phyloP scores from a whole-genome alignment of 2,329 filamentous ascomycete species.

The Venturia effusa region DNA sequence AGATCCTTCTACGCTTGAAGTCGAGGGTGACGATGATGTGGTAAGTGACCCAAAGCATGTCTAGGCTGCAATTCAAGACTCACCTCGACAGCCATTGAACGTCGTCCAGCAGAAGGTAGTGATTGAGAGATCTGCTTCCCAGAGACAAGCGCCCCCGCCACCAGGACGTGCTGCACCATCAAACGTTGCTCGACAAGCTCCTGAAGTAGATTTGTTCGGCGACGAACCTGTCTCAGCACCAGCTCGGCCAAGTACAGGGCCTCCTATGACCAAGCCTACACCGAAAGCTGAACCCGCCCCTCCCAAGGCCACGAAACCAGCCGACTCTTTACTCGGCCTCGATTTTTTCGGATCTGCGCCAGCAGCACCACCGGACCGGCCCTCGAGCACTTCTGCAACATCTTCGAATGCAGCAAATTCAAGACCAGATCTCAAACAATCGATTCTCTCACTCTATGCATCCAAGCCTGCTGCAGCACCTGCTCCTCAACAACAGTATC shows the following conservation, averaged over 20 bases:
- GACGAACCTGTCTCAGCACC: constrained; percentile 57
- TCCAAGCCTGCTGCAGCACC: constrained; percentile 61
- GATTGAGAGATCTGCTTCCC: constrained; percentile 48
- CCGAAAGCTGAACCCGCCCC: constrained; percentile 55
- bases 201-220: constrained; percentile 71
- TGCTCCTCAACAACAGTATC: constrained; percentile 37
- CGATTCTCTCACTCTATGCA: constrained; percentile 89
- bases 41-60: constrained; percentile 33
- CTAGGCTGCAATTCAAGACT: not conserved
- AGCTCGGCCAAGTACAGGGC: constrained; percentile 60
- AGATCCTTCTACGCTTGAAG: constrained; percentile 78
- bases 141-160: constrained; percentile 28
- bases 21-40: constrained; percentile 74
- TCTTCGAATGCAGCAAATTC: constrained; percentile 51
- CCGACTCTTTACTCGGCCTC: constrained; percentile 78
- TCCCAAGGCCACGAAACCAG: constrained; percentile 54
- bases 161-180: constrained; percentile 16
- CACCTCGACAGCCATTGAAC: constrained; percentile 43
- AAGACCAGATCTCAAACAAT: constrained; percentile 90
- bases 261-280: constrained; percentile 49
- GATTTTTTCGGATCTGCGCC: constrained; percentile 77
- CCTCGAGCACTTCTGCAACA: constrained; percentile 68
- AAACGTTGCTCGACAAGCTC: constrained; percentile 29
- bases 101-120: constrained; percentile 62
- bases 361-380: constrained; percentile 57